Conservation (phyloP, 78 protist genomes). For the Pigoraptor vietnamica region DNA sequence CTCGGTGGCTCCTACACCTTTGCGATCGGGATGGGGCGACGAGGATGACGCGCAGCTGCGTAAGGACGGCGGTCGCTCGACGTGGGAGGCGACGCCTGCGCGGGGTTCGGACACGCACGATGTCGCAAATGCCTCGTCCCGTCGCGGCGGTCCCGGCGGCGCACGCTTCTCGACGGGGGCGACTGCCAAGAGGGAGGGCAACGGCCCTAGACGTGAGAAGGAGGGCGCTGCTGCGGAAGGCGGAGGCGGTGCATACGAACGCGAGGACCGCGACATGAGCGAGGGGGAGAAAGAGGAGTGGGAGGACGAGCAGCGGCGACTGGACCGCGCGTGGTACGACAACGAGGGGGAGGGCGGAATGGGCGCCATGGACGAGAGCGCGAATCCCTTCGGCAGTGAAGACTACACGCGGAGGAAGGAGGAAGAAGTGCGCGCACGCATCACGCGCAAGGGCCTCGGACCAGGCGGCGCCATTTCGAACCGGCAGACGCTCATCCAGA, state of each 20-base stretch:
- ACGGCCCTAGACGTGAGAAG: no score
- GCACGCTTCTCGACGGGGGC: neutral
- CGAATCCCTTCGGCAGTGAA: conserved; percentile 5
- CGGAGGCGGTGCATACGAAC: neutral
- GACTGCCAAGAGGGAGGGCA: no score
- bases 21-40: neutral
- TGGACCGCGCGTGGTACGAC: conserved; percentile 32
- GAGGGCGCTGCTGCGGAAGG: neutral
- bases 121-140: neutral
- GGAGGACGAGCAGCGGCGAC: conserved; percentile 23
- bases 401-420: neutral
- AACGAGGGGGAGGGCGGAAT: neutral
- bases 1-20: neutral
- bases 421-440: neutral
- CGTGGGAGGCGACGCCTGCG: neutral
- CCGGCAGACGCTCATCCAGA: neutral
- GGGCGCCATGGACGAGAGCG: neutral
- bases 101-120: neutral
- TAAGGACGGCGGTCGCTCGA: neutral
- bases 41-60: neutral
- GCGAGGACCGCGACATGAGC: neutral
- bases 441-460: neutral
- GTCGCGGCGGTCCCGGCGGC: neutral
- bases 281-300: conserved; percentile 3
- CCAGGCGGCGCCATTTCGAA: neutral